Evolutionary conservation across 352 stramenopile species (phyloP).

Genomic region (Globisporangium parvum): DNA sequence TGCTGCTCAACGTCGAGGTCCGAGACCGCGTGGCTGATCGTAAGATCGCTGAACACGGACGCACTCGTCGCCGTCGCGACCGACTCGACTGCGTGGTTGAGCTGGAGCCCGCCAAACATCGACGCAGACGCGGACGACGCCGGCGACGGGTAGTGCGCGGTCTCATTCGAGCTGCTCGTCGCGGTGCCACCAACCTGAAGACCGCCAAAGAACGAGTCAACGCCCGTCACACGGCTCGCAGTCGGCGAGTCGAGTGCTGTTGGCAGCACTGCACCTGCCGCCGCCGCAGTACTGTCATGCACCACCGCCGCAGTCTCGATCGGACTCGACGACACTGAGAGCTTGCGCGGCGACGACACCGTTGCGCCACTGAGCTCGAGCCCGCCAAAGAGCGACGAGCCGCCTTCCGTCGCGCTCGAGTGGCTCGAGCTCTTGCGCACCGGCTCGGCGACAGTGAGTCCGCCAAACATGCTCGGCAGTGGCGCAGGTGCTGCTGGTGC

Average conservation of each 20-base stretch:
- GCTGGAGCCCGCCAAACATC: conserved; percentile 38
- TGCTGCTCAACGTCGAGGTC: not conserved
- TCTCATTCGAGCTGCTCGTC: not conserved
- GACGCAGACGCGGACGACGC: conserved; percentile 6
- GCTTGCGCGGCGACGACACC: not conserved
- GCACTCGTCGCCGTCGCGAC: conserved; percentile 1
- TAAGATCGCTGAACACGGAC: conserved; percentile 13
- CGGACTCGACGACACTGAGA: not conserved
- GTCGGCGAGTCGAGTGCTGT: conserved; percentile 1
- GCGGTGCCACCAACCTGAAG: conserved; percentile 7
- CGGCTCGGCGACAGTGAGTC: conserved; percentile 11
- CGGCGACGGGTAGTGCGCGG: not conserved
- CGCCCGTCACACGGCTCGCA: not conserved
- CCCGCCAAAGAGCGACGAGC: conserved; percentile 34
- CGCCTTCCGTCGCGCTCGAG: not conserved
- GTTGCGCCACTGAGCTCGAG: conserved; percentile 6
- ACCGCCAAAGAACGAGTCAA: conserved; percentile 41
- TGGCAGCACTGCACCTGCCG: not conserved
- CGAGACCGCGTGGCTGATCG: conserved; percentile 2
- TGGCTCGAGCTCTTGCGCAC: conserved; percentile 5
- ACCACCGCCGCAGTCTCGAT: not conserved
- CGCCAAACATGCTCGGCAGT: conserved; percentile 14
- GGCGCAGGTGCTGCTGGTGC: not conserved
- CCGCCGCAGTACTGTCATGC: not conserved
- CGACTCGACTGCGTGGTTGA: conserved; percentile 16